A percentile compares a stretch with the other conserved stretches of the same genome.
These are phyloP conservation scores for Linnemannia hyalina DNA, from an alignment of 192 early-diverging fungal genomes.

Conservation along the genomic window DNA sequence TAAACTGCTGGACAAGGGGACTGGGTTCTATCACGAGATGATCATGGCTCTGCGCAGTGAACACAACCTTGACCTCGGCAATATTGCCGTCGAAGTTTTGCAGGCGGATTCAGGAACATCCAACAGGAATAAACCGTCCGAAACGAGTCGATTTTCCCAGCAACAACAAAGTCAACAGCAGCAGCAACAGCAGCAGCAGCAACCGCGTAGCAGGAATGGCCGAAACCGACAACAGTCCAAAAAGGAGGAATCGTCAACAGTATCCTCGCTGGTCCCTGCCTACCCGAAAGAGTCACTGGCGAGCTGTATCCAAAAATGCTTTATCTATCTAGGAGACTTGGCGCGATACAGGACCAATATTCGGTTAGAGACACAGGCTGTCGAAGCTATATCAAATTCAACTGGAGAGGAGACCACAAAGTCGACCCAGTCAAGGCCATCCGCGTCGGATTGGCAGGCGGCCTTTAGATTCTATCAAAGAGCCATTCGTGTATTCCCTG, in stretches of 20 bases:
- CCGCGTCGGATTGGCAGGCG: slow-evolving; percentile 38
- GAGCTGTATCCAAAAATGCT: slow-evolving; percentile 64
- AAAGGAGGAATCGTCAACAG: slow-evolving; percentile 15
- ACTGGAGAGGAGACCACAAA: not conserved
- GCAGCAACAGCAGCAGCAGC: not conserved
- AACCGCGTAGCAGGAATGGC: slow-evolving; percentile 15
- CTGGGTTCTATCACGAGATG: slow-evolving; percentile 69
- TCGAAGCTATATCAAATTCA: slow-evolving; percentile 19
- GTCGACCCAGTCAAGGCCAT: slow-evolving; percentile 3
- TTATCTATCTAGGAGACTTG: slow-evolving; percentile 68
- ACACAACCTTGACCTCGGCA: slow-evolving; percentile 61
- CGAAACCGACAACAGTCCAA: slow-evolving; percentile 33
- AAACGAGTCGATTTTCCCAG: not conserved
- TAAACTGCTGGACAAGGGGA: slow-evolving; percentile 61
- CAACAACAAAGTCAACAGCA: not conserved
- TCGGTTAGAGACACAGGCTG: slow-evolving; percentile 32
- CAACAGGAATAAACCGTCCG: slow-evolving; percentile 19
- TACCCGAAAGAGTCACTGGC: slow-evolving; percentile 49
- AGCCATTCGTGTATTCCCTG: slow-evolving; percentile 32
- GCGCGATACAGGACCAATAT: slow-evolving; percentile 63
- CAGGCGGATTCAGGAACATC: slow-evolving; percentile 3
- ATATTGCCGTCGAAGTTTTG: slow-evolving; percentile 60
- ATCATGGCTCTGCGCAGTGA: slow-evolving; percentile 60
- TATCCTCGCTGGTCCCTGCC: not conserved
- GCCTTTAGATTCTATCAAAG: slow-evolving; percentile 32